Conservation (phyloP, 306 rosid species). For the Trichosanthes truncata region DNA sequence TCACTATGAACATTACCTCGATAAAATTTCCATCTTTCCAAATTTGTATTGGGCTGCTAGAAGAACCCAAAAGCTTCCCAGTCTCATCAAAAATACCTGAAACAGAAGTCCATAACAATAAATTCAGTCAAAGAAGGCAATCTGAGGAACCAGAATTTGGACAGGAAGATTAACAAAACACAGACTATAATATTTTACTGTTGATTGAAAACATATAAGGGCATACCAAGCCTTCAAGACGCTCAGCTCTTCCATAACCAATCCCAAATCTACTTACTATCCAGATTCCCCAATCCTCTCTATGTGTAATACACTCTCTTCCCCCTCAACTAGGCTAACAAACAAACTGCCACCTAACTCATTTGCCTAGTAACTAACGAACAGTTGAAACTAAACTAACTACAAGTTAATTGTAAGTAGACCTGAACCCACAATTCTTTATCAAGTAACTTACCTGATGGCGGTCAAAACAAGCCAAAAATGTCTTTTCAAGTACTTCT, state of each 20-base stretch:
- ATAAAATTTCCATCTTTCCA: conserved; percentile 73
- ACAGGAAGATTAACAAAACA: background rate
- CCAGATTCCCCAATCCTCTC: background rate
- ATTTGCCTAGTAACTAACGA: background rate
- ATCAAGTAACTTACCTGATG: background rate
- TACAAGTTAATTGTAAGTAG: background rate
- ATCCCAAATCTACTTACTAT: background rate
- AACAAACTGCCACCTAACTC: background rate
- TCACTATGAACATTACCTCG: conserved; percentile 42
- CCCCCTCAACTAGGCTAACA: background rate
- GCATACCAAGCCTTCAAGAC: background rate
- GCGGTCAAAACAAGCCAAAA: background rate
- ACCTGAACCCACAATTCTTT: background rate
- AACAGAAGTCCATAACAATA: conserved; percentile 5
- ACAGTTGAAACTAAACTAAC: background rate
- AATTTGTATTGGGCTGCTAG: conserved; percentile 87
- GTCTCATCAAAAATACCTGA: conserved; percentile 71
- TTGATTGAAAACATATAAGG: background rate
- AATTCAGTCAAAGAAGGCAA: background rate
- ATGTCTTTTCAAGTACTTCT: background rate
- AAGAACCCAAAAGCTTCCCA: conserved; percentile 90
- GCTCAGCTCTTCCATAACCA: background rate
- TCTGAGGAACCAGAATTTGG: background rate
- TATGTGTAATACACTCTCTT: background rate
- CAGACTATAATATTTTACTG: background rate